phyloP scores from a whole-genome alignment of 139 green algal species.

The Chlorella sp. region DNA sequence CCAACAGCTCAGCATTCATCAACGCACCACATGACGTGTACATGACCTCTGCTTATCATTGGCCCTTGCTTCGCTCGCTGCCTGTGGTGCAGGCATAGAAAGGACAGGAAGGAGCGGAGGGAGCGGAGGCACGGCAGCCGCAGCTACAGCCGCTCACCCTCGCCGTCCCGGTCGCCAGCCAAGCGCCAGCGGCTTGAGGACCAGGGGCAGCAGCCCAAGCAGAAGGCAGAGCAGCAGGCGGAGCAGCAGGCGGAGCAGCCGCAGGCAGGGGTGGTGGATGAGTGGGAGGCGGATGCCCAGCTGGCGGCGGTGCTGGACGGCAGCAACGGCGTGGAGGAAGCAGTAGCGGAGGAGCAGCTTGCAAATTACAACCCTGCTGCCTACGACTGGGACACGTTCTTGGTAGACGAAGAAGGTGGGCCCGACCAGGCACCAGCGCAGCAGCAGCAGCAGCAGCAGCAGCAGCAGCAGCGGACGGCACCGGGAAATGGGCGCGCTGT shows the following conservation, averaged over 20 bases:
- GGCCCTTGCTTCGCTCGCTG: background rate
- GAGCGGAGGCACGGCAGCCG: conserved; percentile 5
- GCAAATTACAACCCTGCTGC: conserved; percentile 6
- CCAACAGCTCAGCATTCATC: too few species aligned
- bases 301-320: background rate
- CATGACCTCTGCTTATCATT: too few species aligned
- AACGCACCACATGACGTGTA: too few species aligned
- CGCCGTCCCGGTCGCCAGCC: background rate
- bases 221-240: background rate
- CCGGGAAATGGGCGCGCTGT: too few species aligned
- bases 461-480: too few species aligned
- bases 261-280: background rate
- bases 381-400: conserved; percentile 29
- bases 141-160: background rate
- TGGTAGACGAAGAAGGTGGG: background rate
- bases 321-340: background rate
- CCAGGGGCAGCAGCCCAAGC: background rate
- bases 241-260: background rate
- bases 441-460: too few species aligned
- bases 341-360: conserved; percentile 15
- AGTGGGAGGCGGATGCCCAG: conserved; percentile 2
- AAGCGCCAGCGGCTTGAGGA: background rate
- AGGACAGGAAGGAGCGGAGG: background rate
- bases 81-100: conserved; percentile 4
- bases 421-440: background rate